These are phyloP conservation scores for Talaromyces islandicus DNA, from an alignment of 2,329 filamentous ascomycete genomes.

Conservation along the genomic window DNA sequence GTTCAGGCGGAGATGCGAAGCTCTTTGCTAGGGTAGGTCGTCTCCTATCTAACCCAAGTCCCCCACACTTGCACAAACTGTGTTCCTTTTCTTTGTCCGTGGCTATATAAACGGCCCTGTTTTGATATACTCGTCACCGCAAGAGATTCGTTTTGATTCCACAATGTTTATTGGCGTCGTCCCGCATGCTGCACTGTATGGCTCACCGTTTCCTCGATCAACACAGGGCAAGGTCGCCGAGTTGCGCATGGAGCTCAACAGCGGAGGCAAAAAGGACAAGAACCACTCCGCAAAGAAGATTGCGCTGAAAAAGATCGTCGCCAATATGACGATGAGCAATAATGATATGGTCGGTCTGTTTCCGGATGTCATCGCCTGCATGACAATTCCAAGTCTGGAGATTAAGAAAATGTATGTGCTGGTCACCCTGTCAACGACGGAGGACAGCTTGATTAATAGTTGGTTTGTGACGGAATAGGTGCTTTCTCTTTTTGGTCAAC, in stretches of 20 bases:
- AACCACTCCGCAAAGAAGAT: constrained; percentile 94
- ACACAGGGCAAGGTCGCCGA: constrained; percentile 97
- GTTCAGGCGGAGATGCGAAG: constrained; percentile 83
- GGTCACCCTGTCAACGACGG: not conserved
- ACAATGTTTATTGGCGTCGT: constrained; percentile 25
- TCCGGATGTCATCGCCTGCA: constrained; percentile 89
- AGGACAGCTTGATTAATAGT: not conserved
- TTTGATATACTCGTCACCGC: not conserved
- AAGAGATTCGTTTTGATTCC: not conserved
- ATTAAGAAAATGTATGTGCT: constrained; percentile 92
- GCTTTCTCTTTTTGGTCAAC: constrained; percentile 95
- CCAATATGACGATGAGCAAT: constrained; percentile 99
- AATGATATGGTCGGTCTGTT: constrained; percentile 99
- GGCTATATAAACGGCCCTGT: not conserved
- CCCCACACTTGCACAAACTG: not conserved
- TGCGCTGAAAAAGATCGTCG: constrained; percentile 97
- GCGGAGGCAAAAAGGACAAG: constrained; percentile 96
- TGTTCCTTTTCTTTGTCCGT: not conserved
- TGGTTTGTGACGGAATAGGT: constrained; percentile 53
- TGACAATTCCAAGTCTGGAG: constrained; percentile 89
- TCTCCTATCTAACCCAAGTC: not conserved
- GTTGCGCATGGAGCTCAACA: constrained; percentile 87
- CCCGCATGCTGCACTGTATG: constrained; percentile 20
- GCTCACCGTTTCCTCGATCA: constrained; percentile 27
- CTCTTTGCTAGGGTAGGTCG: constrained; percentile 89